Evolutionary conservation across 306 rosid species (phyloP), one percentile per base, ranked within the genome.

Genomic region (Rosa multiflora): DNA sequence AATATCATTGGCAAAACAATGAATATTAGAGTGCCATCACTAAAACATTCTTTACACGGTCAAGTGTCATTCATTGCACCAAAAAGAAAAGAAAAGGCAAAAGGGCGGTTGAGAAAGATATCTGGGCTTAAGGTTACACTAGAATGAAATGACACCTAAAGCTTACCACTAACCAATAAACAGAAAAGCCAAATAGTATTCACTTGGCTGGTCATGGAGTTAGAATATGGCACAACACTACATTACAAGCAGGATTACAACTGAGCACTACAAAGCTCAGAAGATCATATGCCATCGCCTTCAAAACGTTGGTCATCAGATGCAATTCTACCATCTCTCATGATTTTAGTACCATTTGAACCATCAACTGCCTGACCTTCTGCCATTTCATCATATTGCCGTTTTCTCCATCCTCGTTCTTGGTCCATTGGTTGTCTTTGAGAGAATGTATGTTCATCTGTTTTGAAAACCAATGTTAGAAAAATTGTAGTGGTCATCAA

Each of bases 391-490:
- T 86, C 82, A 11, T 61, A 79, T 67, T 43, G 82, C 64, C 47
- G 70, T 80, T 85, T 83, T 82, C 87, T 79, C 90, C 74, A 63
- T 69, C 83, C 77, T 67, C 85, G 85, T 61, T 79, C 82, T 70
- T 78, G 93, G 77, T 87, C 88, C 89, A 53, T 73, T 40, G 89
- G 49, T 74, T 75, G 90, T 68, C 88, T 85, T 76, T 80, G 91
- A 15, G 85, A 81, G 68, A 84, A 82, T 68, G 84, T 85, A 67
- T 76, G 88, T 48, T 82, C 93, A 85, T 90, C 97, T 92, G 96
- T 78, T 87, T 88, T 79, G 63, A 80, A 82, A 80, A 82, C 83
- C 85, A 87, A 84, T 83, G 82, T 13, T 73, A 42, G 82, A 77
- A 42, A 59, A 76, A 81, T 56, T 23, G 59, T 3, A 9, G 66